Evolutionary conservation across 1,139 yeast genomes (phyloP), one percentile per base, ranked within the genome.

Genomic region (Meyerozyma smithsonii): DNA sequence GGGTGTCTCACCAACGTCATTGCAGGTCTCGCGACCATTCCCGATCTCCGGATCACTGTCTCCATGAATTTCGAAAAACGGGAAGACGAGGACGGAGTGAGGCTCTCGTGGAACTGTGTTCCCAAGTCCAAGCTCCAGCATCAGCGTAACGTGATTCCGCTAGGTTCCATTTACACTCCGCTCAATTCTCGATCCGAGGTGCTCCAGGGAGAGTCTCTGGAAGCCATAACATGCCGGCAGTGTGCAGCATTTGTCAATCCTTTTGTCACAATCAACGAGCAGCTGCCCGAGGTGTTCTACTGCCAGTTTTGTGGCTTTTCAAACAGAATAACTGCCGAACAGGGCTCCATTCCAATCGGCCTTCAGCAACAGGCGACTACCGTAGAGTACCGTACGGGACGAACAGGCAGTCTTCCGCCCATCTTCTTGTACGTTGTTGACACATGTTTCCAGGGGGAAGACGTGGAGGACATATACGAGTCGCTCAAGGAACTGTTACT

Each of bases 71-170:
- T 89, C 61, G 97, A 90, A 61, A 77, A 78, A 35, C 76, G 79
- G 53, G 98, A 92, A 63, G 97, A 92, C 58, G 62, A 66, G 43
- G 95, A 90, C 58, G 98, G 97, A 41, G 81, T 89, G 37, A 79
- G 97, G 50, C 78, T 86, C 60, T 77, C 96, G 18, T 92, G 97
- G 96, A 90, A 87, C 61, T 77, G 79, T 37, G 72, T 92, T 40
- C 89, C 92, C 11, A 64, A 77, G 30, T 71, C 83, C 10, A 73
- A 73, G 49, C 66, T 75, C 35, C 84, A 81, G 42, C 79, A 81
- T 40, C 69, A 75, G 21, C 60, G 83, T 37, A 71, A 79, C 39
- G 72, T 78, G 1, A 70, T 82, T 7, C 90, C 90, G 1, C 56
- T 81, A 41, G 82, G 84, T 0, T 69, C 84, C 24, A 53, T 82